phyloP scores from a whole-genome alignment of 2,329 filamentous ascomycete species.

The Pseudopyrenochaeta lycopersici region DNA sequence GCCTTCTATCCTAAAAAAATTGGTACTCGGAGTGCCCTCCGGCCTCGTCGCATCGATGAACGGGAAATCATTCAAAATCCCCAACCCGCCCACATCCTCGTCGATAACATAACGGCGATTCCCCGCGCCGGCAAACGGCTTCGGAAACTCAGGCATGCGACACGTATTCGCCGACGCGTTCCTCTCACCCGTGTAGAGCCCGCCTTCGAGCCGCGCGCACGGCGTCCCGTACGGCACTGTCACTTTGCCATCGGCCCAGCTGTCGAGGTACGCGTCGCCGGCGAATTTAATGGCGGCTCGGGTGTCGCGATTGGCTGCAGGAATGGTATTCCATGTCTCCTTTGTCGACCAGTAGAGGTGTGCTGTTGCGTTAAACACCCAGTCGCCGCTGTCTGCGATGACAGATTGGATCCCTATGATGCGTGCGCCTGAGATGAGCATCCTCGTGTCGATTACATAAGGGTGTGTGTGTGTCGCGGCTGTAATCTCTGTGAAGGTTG shows the following conservation, averaged over 20 bases:
- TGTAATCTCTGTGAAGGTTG: conserved; percentile 29
- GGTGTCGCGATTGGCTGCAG: conserved; percentile 16
- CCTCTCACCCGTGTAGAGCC: conserved; percentile 30
- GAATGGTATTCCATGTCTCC: conserved; percentile 26
- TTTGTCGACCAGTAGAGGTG: conserved; percentile 14
- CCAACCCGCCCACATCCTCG: conserved; percentile 29
- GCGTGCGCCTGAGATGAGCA: conserved; percentile 16
- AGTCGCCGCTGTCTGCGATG: conserved; percentile 28
- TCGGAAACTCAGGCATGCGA: conserved; percentile 33
- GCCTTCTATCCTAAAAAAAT: conserved; percentile 32
- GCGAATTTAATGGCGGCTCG: conserved; percentile 29
- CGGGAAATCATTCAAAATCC: conserved; percentile 37
- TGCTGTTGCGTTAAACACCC: conserved; percentile 30
- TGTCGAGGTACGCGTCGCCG: conserved; percentile 35
- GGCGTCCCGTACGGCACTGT: conserved; percentile 36
- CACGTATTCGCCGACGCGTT: conserved; percentile 24
- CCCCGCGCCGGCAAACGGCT: conserved; percentile 20
- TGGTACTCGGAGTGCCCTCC: conserved; percentile 31
- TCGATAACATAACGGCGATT: conserved; percentile 37
- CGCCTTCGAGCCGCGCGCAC: conserved; percentile 38
- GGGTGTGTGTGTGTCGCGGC: conserved; percentile 25
- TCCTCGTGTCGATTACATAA: conserved; percentile 29
- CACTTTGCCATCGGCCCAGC: conserved; percentile 31
- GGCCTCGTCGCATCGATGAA: conserved; percentile 36
- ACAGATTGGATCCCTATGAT: conserved; percentile 23